phyloP scores from a whole-genome alignment of 1,139 yeast species.

The Taiozyma sp. region DNA sequence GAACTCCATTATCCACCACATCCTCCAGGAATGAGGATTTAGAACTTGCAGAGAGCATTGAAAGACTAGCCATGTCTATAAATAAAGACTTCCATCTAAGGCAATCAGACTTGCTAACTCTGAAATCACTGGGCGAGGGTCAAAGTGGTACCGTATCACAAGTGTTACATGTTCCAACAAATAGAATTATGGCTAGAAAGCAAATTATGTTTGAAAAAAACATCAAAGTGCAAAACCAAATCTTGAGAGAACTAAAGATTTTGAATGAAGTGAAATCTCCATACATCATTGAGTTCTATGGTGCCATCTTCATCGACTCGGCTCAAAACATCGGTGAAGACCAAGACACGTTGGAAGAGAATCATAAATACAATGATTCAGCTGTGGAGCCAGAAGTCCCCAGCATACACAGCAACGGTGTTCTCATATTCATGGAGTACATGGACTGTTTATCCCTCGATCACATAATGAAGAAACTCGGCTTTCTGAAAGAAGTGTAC shows the following conservation, averaged over 20 bases:
- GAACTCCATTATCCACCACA: slow-evolving; percentile 16
- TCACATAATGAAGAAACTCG: slow-evolving; percentile 53
- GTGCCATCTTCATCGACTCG: slow-evolving; percentile 43
- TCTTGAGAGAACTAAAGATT: slow-evolving; percentile 81
- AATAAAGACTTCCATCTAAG: slow-evolving; percentile 35
- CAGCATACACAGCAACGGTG: slow-evolving; percentile 27
- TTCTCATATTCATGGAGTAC: slow-evolving; percentile 86
- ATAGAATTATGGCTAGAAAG: slow-evolving; percentile 87
- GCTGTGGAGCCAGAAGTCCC: slow-evolving; percentile 11
- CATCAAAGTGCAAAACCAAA: slow-evolving; percentile 72
- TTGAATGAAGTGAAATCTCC: slow-evolving; percentile 87
- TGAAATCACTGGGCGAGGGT: slow-evolving; percentile 85
- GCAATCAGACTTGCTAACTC: slow-evolving; percentile 65
- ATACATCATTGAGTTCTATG: slow-evolving; percentile 83
- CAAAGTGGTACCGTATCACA: slow-evolving; percentile 92
- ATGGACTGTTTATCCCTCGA: slow-evolving; percentile 94
- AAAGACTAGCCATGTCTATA: slow-evolving; percentile 26
- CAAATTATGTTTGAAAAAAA: slow-evolving; percentile 84
- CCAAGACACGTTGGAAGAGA: slow-evolving; percentile 2
- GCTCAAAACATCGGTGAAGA: slow-evolving; percentile 6
- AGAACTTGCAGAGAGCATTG: slow-evolving; percentile 31
- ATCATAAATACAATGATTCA: background rate
- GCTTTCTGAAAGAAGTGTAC: slow-evolving; percentile 61
- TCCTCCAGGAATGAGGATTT: slow-evolving; percentile 25
- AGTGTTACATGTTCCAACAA: slow-evolving; percentile 84